Base-by-base conservation (phyloP, 2,329 filamentous ascomycete genomes). In the Talaromyces rugulosus region DNA sequence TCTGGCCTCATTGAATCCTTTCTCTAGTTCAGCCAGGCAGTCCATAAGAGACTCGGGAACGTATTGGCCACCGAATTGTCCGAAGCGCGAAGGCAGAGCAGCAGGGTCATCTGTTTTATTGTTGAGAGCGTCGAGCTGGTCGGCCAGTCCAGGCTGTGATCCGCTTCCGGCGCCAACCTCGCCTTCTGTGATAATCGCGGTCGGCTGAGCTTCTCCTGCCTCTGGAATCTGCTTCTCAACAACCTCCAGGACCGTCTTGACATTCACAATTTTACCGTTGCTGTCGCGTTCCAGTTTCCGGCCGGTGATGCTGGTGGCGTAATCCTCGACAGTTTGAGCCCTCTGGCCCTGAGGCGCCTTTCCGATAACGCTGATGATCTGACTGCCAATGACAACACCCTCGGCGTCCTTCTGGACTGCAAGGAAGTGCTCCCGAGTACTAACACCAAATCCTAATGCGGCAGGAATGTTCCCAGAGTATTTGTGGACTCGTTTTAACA, bases 21-120 rank as follows among this genome's bases (percentile, higher is more conserved):
- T 86, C 78, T 99, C 94, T 5, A 99, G 85, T 78, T 99, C 87
- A 0, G 88, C 88, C 63, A 99, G 81, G 74, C 94, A 98, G 79
- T 98, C 94, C 94, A 99, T 98, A 64, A 99, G 84, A 23, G 92
- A 95, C 77, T 99, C 95, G 1, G 95, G 95, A 2, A 99, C 95
- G 72, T 97, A 99, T 77, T 98, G 94, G 16, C 95, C 95, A 70
- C 95, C 95, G 67, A 96, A 99, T 74, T 97, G 90, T 67, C 95
- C 95, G 71, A 99, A 98, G 58, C 92, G 88, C 23, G 92, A 87
- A 12, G 93, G 91, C 58, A 95, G 87, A 69, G 89, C 87, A 59
- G 77, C 69, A 44, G 76, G 74, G 61, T 81, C 73, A 5, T 80
- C 81, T 4, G 30, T 53, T 60, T 83, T 80, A 66, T 85, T 85